A percentile compares a stretch with the other conserved stretches of the same genome.
Evolutionary conservation across 2,329 filamentous ascomycete genomes (phyloP).

Genomic region (Mycocentrospora acerina): DNA sequence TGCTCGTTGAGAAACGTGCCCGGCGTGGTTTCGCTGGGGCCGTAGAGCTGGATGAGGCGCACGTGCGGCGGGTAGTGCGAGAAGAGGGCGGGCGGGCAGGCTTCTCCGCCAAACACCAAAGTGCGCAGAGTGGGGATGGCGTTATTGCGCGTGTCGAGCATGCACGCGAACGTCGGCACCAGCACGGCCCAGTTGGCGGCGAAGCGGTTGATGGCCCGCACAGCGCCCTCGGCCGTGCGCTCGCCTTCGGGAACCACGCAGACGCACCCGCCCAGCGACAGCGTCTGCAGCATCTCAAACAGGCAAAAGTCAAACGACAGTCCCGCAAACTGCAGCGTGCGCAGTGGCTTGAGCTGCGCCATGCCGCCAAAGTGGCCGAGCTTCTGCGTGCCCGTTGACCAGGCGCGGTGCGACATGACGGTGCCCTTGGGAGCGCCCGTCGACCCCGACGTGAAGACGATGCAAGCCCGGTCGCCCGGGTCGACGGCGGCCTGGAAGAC

Average conservation of each 20-base stretch:
- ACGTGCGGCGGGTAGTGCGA: too few relatives aligned
- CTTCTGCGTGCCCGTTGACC: too few relatives aligned
- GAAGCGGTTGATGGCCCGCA: conserved; percentile 48
- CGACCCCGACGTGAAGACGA: conserved; percentile 79
- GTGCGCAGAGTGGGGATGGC: conserved; percentile 4
- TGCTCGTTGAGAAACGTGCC: neutral
- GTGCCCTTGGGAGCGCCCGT: conserved; percentile 77
- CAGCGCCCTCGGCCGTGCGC: conserved; percentile 53
- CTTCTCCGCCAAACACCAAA: conserved; percentile 6
- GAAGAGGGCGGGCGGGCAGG: too few relatives aligned
- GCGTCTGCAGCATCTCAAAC: conserved; percentile 53
- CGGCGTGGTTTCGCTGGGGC: neutral
- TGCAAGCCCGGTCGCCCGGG: too few relatives aligned
- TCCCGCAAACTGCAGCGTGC: conserved; percentile 20
- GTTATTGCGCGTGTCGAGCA: too few relatives aligned
- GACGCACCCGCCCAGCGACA: conserved; percentile 49
- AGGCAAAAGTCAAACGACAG: conserved; percentile 56
- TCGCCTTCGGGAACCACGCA: conserved; percentile 56
- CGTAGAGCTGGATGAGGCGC: neutral
- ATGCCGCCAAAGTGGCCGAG: too few relatives aligned
- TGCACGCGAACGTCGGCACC: conserved; percentile 4
- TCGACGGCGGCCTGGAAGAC: too few relatives aligned
- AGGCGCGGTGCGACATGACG: conserved; percentile 20
- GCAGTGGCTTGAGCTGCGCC: neutral
- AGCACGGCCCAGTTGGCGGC: conserved; percentile 4